Conservation (phyloP, 768 basidiomycete species). For the Tulasnella sp. region DNA sequence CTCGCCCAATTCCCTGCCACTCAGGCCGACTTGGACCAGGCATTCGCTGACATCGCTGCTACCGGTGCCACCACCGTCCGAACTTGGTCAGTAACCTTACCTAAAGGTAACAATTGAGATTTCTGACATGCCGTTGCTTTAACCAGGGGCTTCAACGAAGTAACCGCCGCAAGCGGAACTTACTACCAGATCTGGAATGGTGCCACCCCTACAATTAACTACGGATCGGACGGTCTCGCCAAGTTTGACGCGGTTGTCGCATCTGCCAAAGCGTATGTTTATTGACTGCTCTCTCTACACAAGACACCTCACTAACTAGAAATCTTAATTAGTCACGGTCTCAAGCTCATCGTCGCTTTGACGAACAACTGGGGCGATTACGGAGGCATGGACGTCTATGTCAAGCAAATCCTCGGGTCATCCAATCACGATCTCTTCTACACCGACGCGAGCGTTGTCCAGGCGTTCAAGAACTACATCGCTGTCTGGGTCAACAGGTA, state of each 20-base stretch:
- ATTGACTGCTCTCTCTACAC: background rate
- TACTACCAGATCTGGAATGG: slow-evolving; percentile 59
- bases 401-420: slow-evolving; percentile 40
- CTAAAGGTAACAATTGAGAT: too few relatives aligned
- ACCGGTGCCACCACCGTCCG: slow-evolving; percentile 53
- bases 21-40: slow-evolving; percentile 47
- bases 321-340: slow-evolving; percentile 41
- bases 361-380: slow-evolving; percentile 37
- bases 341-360: slow-evolving; percentile 56
- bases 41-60: slow-evolving; percentile 50
- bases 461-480: slow-evolving; percentile 51
- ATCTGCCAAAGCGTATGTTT: slow-evolving; percentile 47
- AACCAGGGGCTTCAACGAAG: slow-evolving; percentile 56
- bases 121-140: background rate
- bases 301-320: background rate
- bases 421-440: slow-evolving; percentile 56
- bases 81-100: slow-evolving; percentile 41
- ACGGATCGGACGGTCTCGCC: slow-evolving; percentile 48
- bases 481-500: slow-evolving; percentile 49
- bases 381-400: slow-evolving; percentile 67
- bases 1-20: slow-evolving; percentile 46
- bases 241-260: slow-evolving; percentile 48
- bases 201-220: slow-evolving; percentile 51
- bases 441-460: slow-evolving; percentile 49
- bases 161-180: slow-evolving; percentile 45